Evolutionary conservation across 208 protist genomes (phyloP).

Genomic region (Trypanosoma rangeli): DNA sequence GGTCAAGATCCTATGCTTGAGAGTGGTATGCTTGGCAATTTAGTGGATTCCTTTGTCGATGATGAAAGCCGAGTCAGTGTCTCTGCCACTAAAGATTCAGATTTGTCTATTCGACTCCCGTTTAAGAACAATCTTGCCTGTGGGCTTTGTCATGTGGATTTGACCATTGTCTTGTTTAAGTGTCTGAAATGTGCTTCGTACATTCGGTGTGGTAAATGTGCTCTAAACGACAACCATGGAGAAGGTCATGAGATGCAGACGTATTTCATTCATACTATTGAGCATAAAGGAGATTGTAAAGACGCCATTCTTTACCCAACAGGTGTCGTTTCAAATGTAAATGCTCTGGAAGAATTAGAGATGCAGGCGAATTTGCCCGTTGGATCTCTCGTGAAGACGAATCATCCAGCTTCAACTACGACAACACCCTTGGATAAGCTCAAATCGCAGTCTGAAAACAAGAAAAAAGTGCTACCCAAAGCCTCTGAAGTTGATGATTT

Average conservation of each 20-base stretch:
- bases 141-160: slow-evolving; percentile 57
- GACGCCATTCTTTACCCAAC: slow-evolving; percentile 52
- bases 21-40: slow-evolving; percentile 12
- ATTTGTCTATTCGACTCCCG: neutral
- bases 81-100: neutral
- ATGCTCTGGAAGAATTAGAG: slow-evolving; percentile 74
- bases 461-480: slow-evolving; percentile 52
- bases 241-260: slow-evolving; percentile 56
- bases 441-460: neutral
- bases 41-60: slow-evolving; percentile 9
- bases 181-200: slow-evolving; percentile 55
- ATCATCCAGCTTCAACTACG: neutral
- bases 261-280: slow-evolving; percentile 63
- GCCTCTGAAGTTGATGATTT: slow-evolving; percentile 67
- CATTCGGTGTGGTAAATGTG: slow-evolving; percentile 79
- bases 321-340: slow-evolving; percentile 47
- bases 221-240: slow-evolving; percentile 55
- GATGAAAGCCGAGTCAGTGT: slow-evolving; percentile 1
- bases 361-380: slow-evolving; percentile 69
- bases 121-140: slow-evolving; percentile 45
- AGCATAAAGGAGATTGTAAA: slow-evolving; percentile 37
- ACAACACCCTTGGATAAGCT: neutral
- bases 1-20: slow-evolving; percentile 57
- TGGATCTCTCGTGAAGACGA: slow-evolving; percentile 20
- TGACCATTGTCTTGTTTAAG: slow-evolving; percentile 57